Evolutionary conservation across 805 yeast genomes (phyloP).

Genomic region (Lachancea quebecensis): DNA sequence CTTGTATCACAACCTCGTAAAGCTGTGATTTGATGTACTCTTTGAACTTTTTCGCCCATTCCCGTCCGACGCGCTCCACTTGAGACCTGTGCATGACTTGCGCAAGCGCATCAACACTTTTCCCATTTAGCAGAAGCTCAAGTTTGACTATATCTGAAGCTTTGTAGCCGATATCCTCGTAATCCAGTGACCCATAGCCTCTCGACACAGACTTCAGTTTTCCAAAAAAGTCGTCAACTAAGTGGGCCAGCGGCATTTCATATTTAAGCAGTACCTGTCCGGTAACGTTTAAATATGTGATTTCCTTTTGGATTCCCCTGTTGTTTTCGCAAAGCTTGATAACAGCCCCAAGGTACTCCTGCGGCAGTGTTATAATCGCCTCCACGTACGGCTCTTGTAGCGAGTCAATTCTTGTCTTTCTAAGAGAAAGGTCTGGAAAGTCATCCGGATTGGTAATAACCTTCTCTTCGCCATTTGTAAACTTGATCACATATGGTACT

Average conservation of each 20-base stretch:
- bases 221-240: slow-evolving; percentile 94
- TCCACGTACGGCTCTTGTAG: slow-evolving; percentile 83
- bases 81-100: slow-evolving; percentile 82
- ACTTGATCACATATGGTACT: slow-evolving; percentile 80
- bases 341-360: slow-evolving; percentile 80
- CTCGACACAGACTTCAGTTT: slow-evolving; percentile 80
- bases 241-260: slow-evolving; percentile 75
- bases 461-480: slow-evolving; percentile 54
- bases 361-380: slow-evolving; percentile 85
- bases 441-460: slow-evolving; percentile 86
- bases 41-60: slow-evolving; percentile 77
- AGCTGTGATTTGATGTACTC: slow-evolving; percentile 74
- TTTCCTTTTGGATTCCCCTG: slow-evolving; percentile 75
- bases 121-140: slow-evolving; percentile 85
- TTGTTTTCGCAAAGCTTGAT: slow-evolving; percentile 79
- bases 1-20: slow-evolving; percentile 90
- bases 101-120: slow-evolving; percentile 84
- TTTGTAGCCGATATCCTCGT: slow-evolving; percentile 86
- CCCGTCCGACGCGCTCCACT: slow-evolving; percentile 64
- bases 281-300: slow-evolving; percentile 59
- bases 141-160: slow-evolving; percentile 76
- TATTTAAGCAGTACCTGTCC: slow-evolving; percentile 80
- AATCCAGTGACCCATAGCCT: slow-evolving; percentile 92
- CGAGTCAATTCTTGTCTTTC: slow-evolving; percentile 36
- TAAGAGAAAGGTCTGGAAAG: slow-evolving; percentile 57